Evolutionary conservation across 441 rosid species (phyloP).

Genomic region (Mallotus repandus): DNA sequence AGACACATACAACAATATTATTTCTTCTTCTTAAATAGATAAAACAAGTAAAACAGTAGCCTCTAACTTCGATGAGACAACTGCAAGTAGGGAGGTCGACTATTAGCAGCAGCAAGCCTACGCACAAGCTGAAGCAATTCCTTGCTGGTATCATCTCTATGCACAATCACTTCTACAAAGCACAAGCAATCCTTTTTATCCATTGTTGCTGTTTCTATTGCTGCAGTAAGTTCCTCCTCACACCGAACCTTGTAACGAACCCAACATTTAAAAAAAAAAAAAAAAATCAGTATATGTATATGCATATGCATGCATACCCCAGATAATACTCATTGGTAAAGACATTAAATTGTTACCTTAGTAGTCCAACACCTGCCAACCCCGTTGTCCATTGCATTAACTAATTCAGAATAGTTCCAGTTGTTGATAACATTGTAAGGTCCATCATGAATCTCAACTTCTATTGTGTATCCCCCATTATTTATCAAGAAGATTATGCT

Average conservation of each 20-base stretch:
- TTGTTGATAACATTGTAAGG: slow-evolving; percentile 82
- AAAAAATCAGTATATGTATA: too few species aligned
- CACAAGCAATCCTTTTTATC: slow-evolving; percentile 5
- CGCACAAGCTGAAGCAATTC: background rate
- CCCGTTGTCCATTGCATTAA: slow-evolving; percentile 34
- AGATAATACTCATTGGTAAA: too few species aligned
- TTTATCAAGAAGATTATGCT: too few species aligned
- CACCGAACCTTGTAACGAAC: background rate
- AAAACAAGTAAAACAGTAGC: too few species aligned
- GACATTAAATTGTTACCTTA: background rate
- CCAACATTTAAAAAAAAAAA: background rate
- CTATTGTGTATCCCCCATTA: too few species aligned
- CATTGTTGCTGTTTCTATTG: slow-evolving; percentile 1
- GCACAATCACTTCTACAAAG: slow-evolving; percentile 11
- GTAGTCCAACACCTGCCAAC: slow-evolving; percentile 7
- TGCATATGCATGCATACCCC: too few species aligned
- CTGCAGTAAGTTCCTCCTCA: background rate
- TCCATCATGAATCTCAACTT: too few species aligned
- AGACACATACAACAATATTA: too few species aligned
- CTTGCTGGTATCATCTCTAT: slow-evolving; percentile 11
- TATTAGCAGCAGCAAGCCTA: background rate
- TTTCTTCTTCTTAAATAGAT: too few species aligned
- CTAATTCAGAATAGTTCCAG: slow-evolving; percentile 67
- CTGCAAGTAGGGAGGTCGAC: background rate
- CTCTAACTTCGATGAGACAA: background rate